Evolutionary conservation across 139 green algal genomes (phyloP).

Genomic region (Mychonastes homosphaera): DNA sequence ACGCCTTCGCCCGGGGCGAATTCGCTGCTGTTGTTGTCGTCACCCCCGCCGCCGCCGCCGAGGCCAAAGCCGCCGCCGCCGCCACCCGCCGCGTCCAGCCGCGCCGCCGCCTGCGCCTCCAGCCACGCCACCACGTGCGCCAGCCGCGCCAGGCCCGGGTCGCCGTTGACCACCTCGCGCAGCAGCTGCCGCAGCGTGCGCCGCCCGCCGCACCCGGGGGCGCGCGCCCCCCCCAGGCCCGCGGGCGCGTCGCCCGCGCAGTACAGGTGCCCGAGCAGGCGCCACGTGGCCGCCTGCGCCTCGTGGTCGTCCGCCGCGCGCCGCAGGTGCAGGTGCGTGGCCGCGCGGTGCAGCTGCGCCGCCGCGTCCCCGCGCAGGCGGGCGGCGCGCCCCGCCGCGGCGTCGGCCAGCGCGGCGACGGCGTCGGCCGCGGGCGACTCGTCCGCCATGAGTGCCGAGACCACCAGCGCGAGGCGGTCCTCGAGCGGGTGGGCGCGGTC

Average conservation of each 20-base stretch:
- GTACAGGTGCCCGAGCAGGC: slow-evolving; percentile 52
- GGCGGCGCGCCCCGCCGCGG: too few species aligned
- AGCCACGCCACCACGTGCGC: slow-evolving; percentile 57
- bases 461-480: too few species aligned
- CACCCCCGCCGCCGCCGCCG: neutral
- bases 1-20: slow-evolving; percentile 48
- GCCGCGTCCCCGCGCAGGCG: slow-evolving; percentile 27
- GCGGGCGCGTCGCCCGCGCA: slow-evolving; percentile 33
- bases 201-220: slow-evolving; percentile 31
- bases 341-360: slow-evolving; percentile 39
- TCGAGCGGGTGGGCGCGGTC: too few species aligned
- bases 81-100: slow-evolving; percentile 14
- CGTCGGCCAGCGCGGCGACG: too few species aligned
- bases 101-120: slow-evolving; percentile 42
- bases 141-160: slow-evolving; percentile 26
- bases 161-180: slow-evolving; percentile 26
- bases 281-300: slow-evolving; percentile 50
- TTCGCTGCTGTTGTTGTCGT: too few species aligned
- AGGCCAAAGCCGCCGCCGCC: too few species aligned
- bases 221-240: slow-evolving; percentile 29
- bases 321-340: slow-evolving; percentile 34
- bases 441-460: too few species aligned
- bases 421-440: too few species aligned
- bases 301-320: slow-evolving; percentile 44
- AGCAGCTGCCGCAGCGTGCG: slow-evolving; percentile 36